A percentile compares a stretch with the other conserved stretches of the same genome.
Evolutionary conservation across 2,329 filamentous ascomycete genomes (phyloP).

Genomic region (Cercospora sojina): DNA sequence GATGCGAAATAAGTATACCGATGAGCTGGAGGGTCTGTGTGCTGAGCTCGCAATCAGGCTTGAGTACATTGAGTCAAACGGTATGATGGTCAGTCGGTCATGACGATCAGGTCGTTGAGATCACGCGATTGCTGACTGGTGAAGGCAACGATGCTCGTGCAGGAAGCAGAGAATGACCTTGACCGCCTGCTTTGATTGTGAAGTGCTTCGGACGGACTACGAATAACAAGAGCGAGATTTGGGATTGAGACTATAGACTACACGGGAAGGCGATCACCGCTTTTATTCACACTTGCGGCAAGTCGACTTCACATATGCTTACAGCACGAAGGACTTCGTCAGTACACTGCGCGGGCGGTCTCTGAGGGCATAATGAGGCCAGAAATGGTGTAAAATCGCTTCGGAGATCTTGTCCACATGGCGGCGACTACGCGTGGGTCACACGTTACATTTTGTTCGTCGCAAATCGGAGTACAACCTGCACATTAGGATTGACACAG

Average conservation of each 20-base stretch:
- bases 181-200: not conserved
- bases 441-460: not conserved
- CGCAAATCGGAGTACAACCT: not conserved
- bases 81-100: not conserved
- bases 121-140: not conserved
- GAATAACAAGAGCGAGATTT: not conserved
- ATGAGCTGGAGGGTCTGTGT: not conserved
- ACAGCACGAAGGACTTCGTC: too few species aligned
- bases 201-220: not conserved
- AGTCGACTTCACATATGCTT: too few species aligned
- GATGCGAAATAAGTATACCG: too few species aligned
- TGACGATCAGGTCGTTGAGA: not conserved
- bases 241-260: not conserved
- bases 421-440: not conserved
- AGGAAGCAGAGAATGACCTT: not conserved
- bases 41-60: not conserved
- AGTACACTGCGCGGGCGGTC: too few species aligned
- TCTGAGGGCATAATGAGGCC: too few species aligned
- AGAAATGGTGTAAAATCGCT: not conserved
- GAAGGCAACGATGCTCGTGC: not conserved
- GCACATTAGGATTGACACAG: too few species aligned
- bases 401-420: not conserved
- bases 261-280: not conserved
- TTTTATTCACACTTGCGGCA: too few species aligned
- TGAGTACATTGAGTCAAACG: not conserved